A percentile compares a stretch with the other conserved stretches of the same genome.
Evolutionary conservation across 192 early-diverging fungal genomes (phyloP).

Genomic region (Spizellomyces sp.): DNA sequence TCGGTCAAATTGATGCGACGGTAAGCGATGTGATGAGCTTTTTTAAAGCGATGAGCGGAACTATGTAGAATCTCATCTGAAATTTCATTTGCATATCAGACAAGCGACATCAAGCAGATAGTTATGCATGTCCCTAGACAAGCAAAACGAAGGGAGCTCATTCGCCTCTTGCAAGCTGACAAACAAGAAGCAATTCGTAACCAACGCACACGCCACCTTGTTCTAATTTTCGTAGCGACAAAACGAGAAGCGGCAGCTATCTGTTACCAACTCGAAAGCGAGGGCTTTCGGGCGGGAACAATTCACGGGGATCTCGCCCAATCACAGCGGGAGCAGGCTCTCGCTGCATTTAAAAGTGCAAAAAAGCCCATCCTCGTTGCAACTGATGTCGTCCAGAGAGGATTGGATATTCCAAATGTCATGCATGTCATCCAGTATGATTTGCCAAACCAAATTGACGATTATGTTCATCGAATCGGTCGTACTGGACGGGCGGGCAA

Average conservation of each 20-base stretch:
- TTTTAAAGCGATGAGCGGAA: background rate
- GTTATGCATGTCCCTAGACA: conserved; percentile 88
- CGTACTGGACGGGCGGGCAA: conserved; percentile 97
- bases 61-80: conserved; percentile 57
- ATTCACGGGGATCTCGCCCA: conserved; percentile 95
- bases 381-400: conserved; percentile 92
- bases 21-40: too few relatives aligned
- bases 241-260: conserved; percentile 72
- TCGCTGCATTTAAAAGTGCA: conserved; percentile 89
- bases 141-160: conserved; percentile 70
- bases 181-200: conserved; percentile 30
- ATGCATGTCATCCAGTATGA: conserved; percentile 84
- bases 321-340: conserved; percentile 72
- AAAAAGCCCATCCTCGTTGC: conserved; percentile 90
- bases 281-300: conserved; percentile 81
- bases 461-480: conserved; percentile 97
- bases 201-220: conserved; percentile 56
- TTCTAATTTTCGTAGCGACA: conserved; percentile 95
- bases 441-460: conserved; percentile 97
- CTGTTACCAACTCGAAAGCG: conserved; percentile 69
- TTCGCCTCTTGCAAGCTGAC: conserved; percentile 69
- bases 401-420: conserved; percentile 91
- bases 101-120: conserved; percentile 89
- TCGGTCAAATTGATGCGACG: conserved; percentile 68
- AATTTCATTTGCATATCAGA: conserved; percentile 52